Conservation (phyloP, 2,329 filamentous ascomycete genomes). For the Claviceps africana region DNA sequence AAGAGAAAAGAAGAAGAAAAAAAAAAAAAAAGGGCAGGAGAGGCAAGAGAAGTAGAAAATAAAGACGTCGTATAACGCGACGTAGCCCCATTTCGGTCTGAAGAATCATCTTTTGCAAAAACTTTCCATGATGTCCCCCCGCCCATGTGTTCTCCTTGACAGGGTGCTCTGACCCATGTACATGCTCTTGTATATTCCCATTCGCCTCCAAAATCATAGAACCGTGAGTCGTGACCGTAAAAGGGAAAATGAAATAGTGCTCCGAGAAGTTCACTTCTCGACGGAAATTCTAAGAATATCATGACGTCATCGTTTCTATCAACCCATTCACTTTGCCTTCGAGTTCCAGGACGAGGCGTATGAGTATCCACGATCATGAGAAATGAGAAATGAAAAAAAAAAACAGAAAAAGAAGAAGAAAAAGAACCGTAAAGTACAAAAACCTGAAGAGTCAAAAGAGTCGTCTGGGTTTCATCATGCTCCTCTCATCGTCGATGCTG, state of each 20-base stretch:
- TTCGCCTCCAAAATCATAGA: neutral
- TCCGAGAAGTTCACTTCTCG: neutral
- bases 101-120: neutral
- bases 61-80: neutral
- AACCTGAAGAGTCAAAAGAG: neutral
- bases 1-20: neutral
- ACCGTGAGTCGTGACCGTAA: neutral
- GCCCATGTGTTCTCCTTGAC: neutral
- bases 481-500: slow-evolving; percentile 1
- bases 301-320: neutral
- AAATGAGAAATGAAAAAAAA: no score
- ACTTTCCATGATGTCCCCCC: neutral
- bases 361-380: neutral
- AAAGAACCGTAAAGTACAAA: neutral
- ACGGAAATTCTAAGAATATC: neutral
- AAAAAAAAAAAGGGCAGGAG: no score
- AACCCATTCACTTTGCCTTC: neutral
- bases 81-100: neutral
- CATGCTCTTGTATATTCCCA: neutral
- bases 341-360: neutral
- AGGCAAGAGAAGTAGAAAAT: neutral
- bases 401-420: neutral
- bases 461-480: slow-evolving; percentile 1
- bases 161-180: neutral
- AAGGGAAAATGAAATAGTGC: neutral